Evolutionary conservation across 208 protist species (phyloP).

Genomic region (Trypanosoma lewisi): DNA sequence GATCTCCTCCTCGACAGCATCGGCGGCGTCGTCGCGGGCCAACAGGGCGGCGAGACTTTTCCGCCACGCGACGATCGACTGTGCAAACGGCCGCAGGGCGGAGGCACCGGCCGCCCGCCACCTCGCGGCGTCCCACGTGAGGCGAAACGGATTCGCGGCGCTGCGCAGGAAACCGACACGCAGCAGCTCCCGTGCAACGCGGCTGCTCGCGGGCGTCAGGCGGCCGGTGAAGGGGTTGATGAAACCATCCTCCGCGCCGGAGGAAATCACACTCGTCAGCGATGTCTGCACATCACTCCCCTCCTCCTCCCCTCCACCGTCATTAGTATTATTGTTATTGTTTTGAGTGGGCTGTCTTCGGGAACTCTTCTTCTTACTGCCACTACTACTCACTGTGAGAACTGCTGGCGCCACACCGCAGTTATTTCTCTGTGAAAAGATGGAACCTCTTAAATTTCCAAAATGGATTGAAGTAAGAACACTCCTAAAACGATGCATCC

Average conservation of each 20-base stretch:
- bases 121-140: conserved; percentile 50
- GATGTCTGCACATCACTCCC: not conserved
- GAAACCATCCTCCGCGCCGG: conserved; percentile 22
- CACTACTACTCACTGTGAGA: not conserved
- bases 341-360: too few relatives aligned
- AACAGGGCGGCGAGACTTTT: conserved; percentile 44
- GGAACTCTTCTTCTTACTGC: not conserved
- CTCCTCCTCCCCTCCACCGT: too few relatives aligned
- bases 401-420: not conserved
- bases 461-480: not conserved
- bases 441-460: not conserved
- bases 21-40: conserved; percentile 44
- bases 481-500: conserved; percentile 1
- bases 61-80: conserved; percentile 37
- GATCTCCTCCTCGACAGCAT: conserved; percentile 44
- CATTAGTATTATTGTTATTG: too few relatives aligned
- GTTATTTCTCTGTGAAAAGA: not conserved
- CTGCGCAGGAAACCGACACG: conserved; percentile 56
- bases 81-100: conserved; percentile 23
- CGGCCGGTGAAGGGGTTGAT: conserved; percentile 82
- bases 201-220: conserved; percentile 26
- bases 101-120: conserved; percentile 27
- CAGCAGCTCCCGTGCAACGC: conserved; percentile 30
- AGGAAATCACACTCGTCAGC: not conserved
- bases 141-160: conserved; percentile 49